Evolutionary conservation across 768 basidiomycete species (phyloP), one percentile per base, ranked within the genome.

Genomic region (Amylocystis lapponica): DNA sequence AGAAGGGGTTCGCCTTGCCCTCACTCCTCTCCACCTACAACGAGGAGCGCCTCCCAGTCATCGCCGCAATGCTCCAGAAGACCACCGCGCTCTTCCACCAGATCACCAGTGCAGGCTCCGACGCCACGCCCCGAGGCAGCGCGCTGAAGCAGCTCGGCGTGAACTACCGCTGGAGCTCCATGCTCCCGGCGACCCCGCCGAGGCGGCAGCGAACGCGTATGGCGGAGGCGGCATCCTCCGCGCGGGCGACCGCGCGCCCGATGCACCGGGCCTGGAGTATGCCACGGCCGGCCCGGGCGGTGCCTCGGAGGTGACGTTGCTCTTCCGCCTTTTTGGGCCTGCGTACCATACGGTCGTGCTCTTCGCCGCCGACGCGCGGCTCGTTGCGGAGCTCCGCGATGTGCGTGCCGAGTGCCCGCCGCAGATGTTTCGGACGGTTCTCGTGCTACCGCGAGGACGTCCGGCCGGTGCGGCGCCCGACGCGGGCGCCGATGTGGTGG

Each of bases 101-200:
- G 4, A 37, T 34, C 35, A 29, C 39, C 36, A 29, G 20, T 3
- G 23, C 36, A 9, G 43, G 21, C 12, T 41, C 30, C 67, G 47
- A 56, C 59, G 13, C 49, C 7, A 37, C 36, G 43, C 11, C 8
- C 21, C 35, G 43, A 16, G 43, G 36, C 16, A 51, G 39, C 20
- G 39, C 54, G 2, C 43, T 74, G 3, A 49, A 57, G 16, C 71
- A 74, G 56, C 67, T 77, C 29, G 75, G 74, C 10, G 63, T 78
- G 31, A 79, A 79, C 56, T 79, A 73, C 50, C 66, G 78, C 13
- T 67, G 69, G 58, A 78, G 76, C 52, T 48, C 68, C 0, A 64
- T 76, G 21, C 62, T 78, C 2, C 35, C n/a, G 47, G 47, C 11
- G 55, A 60, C 35, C 17, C 19, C 3, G 27, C 19, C 5, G 5